Evolutionary conservation across 2,329 filamentous ascomycete species (phyloP).

Genomic region (Ceratocystis diversiconidia): DNA sequence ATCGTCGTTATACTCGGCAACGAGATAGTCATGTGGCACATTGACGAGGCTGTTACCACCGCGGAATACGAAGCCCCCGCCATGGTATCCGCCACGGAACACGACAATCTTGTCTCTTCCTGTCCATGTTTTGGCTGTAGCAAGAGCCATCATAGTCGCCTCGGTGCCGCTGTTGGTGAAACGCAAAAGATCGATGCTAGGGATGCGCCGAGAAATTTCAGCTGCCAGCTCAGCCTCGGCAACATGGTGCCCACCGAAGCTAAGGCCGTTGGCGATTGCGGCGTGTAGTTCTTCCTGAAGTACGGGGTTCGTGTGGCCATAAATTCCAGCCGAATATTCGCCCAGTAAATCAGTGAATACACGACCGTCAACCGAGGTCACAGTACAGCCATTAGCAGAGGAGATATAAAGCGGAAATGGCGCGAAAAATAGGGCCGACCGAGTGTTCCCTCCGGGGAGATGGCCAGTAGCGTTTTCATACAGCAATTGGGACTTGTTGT

Average conservation of each 20-base stretch:
- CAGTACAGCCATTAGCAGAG: conserved; percentile 18
- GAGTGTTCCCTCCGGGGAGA: conserved; percentile 34
- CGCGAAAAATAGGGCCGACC: conserved; percentile 30
- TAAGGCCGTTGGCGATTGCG: conserved; percentile 37
- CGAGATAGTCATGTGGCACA: conserved; percentile 40
- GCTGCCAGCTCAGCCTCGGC: conserved; percentile 39
- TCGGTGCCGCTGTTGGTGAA: conserved; percentile 55
- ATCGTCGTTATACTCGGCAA: conserved; percentile 49
- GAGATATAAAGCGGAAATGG: conserved; percentile 29
- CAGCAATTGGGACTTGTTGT: conserved; percentile 1
- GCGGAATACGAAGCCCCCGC: conserved; percentile 20
- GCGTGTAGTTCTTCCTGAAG: conserved; percentile 36
- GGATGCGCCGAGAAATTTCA: conserved; percentile 40
- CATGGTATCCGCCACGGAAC: conserved; percentile 33
- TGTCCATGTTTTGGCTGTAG: conserved; percentile 35
- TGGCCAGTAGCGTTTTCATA: not conserved
- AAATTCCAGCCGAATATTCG: conserved; percentile 51
- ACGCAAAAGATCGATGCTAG: conserved; percentile 37
- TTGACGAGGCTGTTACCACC: conserved; percentile 27
- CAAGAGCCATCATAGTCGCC: conserved; percentile 46
- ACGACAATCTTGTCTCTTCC: conserved; percentile 35
- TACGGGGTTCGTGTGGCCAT: conserved; percentile 46
- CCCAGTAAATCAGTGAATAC: conserved; percentile 44
- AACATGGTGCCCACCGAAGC: conserved; percentile 37
- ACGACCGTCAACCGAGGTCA: conserved; percentile 31